Evolutionary conservation across 371 early-diverging fungal genomes (phyloP), one percentile per base, ranked within the genome.

Genomic region (Mucor plumbeus): DNA sequence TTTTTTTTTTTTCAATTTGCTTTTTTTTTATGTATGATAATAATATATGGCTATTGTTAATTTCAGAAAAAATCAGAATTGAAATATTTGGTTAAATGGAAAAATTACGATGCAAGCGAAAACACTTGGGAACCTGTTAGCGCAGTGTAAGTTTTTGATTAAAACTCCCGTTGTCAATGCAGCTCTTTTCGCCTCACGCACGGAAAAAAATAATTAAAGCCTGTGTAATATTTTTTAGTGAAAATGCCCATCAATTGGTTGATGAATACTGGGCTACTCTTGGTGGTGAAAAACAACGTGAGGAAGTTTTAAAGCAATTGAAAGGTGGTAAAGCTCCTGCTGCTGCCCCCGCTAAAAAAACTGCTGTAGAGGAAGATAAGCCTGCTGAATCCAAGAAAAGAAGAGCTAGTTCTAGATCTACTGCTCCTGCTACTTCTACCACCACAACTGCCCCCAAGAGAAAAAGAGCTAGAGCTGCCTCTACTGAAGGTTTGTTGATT

Each of bases 101-200:
- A 62, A 36, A 61, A 57, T 14, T 70, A 65, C 21, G 15, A 33
- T 50, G 19, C 41, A 5, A 33, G 26, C 7, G 62, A 65, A 7
- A 70, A 65, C 10, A 65, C 70, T 4, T 70, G 70, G 70, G 70
- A 70, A 41, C 61, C 70, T 26, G 33, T 34, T n/a, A 11, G 41
- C 4, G 48, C 70, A 35, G 43, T 58, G 70, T 70, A 62, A 58
- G 33, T 43, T 0, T 38, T 21, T 48, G 4, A 33, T 41, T 13
- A 33, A 41, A 43, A 21, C 33, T 41, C n/a, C 36, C 55, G 33
- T 31, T 17, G 14, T 41, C 7, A 43, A 31, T 4, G 17, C 21
- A 6, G 1, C 9, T n/a, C 26, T 26, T 26, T 26, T 26, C 26
- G 26, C 26, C 26, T 3, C 26, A 26, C 26, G 26, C 26, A 26